These are phyloP conservation scores for Paracorniculantispora psalliotae DNA, from an alignment of 2,329 filamentous ascomycete species.

Conservation along the genomic window DNA sequence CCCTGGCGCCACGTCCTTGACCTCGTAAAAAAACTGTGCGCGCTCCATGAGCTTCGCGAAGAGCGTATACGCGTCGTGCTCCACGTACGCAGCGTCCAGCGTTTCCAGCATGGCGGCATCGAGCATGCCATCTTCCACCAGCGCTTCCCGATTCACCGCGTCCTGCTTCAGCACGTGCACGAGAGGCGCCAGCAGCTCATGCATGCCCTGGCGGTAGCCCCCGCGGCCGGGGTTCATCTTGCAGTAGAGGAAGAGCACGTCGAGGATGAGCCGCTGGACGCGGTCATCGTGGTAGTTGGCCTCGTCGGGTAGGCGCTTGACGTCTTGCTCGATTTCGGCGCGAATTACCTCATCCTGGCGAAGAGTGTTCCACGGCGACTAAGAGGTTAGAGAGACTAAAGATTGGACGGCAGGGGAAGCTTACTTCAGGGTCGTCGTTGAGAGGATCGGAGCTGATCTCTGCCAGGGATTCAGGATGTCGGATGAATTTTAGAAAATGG, in stretches of 20 bases:
- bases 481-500: slow-evolving; percentile 75
- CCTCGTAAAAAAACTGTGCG: slow-evolving; percentile 82
- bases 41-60: slow-evolving; percentile 85
- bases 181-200: slow-evolving; percentile 87
- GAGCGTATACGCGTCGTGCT: slow-evolving; percentile 85
- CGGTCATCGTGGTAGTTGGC: slow-evolving; percentile 77
- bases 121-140: slow-evolving; percentile 28
- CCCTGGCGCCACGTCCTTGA: slow-evolving; percentile 40
- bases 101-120: slow-evolving; percentile 58
- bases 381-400: slow-evolving; percentile 22
- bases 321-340: slow-evolving; percentile 89
- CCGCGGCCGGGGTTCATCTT: slow-evolving; percentile 83
- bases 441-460: slow-evolving; percentile 73
- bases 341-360: slow-evolving; percentile 79
- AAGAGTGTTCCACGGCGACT: slow-evolving; percentile 90
- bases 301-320: slow-evolving; percentile 88
- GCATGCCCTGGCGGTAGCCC: slow-evolving; percentile 97
- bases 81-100: slow-evolving; percentile 68
- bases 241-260: slow-evolving; percentile 91
- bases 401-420: background rate
- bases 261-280: slow-evolving; percentile 76
- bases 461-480: slow-evolving; percentile 74
- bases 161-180: slow-evolving; percentile 81
- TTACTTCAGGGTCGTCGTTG: slow-evolving; percentile 66
- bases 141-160: slow-evolving; percentile 54